Evolutionary conservation across 305 asterid genomes (phyloP), one percentile per base, ranked within the genome.

Genomic region (Solanum chacoense): DNA sequence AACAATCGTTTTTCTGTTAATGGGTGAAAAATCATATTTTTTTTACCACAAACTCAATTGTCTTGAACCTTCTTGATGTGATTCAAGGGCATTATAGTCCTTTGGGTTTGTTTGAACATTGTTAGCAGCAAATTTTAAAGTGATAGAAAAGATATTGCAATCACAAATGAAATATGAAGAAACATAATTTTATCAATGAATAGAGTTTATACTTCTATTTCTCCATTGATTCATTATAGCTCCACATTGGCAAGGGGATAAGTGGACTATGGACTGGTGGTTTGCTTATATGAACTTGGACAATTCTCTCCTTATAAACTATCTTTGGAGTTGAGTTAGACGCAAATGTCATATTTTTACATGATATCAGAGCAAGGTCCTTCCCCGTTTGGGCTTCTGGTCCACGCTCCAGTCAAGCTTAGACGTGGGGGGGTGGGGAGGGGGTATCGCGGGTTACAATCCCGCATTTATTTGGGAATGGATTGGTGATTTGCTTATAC

Each of bases 321-420:
- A 18, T 55, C 24, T 55, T 55, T 55, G 2, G 0, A 18, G 24
- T 3, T 55, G 24, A 55, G 67, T 18, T 55, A 55, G 67, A 1
- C 3, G 0, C 63, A 45, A 0, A 0, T 45, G 0, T 45, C 63
- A 45, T 5, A 45, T 45, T 6, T 45, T 1, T 45, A 45, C 63
- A 45, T 45, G 22, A 14, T 45, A 45, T 45, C 63, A 14, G 8
- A 14, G 22, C 8, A 45, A 14, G 22, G 1, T 45, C 63, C 0
- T 45, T 45, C 22, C 22, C 22, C 22, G 22, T 45, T 5, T 45
- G 63, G 63, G 1, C 22, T 14, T 45, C 22, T 1, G 8, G 3
- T 45, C 63, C 63, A 45, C 1, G 8, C 63, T 45, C 22, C 8
- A 45, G 22, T 45, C 63, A 45, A 45, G 63, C 63, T 40, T 38